These are phyloP conservation scores for Solanum aculeatissimum DNA, from an alignment of 305 asterid genomes.

Conservation along the genomic window DNA sequence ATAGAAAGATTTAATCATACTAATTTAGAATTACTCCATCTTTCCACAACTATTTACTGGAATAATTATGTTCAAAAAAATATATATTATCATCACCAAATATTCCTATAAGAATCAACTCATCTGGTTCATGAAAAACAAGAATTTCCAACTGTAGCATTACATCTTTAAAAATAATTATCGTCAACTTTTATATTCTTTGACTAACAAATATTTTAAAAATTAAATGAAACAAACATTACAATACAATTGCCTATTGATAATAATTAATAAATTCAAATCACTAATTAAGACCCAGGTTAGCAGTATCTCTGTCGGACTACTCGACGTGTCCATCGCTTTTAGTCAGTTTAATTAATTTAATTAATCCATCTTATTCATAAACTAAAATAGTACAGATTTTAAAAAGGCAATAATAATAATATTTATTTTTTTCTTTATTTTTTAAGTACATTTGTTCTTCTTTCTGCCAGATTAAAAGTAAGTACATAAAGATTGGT, in stretches of 20 bases:
- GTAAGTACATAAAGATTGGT: background rate
- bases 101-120: background rate
- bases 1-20: background rate
- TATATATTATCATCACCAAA: background rate
- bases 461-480: background rate
- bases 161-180: background rate
- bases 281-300: background rate
- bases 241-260: background rate
- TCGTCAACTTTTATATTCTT: background rate
- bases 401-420: background rate
- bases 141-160: background rate
- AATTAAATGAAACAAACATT: background rate
- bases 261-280: conserved; percentile 1
- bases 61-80: background rate
- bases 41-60: background rate
- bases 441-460: background rate
- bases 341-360: background rate
- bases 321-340: background rate
- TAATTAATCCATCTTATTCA: background rate
- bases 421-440: background rate
- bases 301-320: background rate
- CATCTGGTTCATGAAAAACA: background rate
- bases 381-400: background rate
- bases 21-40: background rate
- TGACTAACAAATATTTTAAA: background rate